phyloP scores from a whole-genome alignment of 257 asterid genomes.

The Capsicum pubescens region DNA sequence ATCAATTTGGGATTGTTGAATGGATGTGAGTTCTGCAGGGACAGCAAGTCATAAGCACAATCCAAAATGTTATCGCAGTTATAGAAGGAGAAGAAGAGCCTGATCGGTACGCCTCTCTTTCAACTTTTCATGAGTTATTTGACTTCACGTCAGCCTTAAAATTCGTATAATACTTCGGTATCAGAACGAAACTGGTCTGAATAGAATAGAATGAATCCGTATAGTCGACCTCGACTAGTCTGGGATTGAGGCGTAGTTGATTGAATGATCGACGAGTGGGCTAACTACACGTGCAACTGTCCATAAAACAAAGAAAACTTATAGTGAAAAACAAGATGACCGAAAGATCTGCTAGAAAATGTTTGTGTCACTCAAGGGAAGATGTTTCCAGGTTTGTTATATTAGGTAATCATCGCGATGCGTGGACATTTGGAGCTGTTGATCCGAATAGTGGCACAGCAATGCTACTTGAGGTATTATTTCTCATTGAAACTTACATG shows the following conservation, averaged over 20 bases:
- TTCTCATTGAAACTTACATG: not conserved
- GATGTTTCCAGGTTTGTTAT: conserved; percentile 60
- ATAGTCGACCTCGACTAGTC: not conserved
- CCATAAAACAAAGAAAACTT: not conserved
- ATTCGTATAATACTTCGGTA: not conserved
- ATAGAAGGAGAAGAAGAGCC: conserved; percentile 87
- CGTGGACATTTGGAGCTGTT: conserved; percentile 94
- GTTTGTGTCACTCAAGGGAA: conserved; percentile 31
- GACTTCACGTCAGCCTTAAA: not conserved
- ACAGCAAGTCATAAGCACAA: conserved; percentile 70
- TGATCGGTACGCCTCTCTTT: conserved; percentile 54
- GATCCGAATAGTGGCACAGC: conserved; percentile 97
- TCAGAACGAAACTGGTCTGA: not conserved
- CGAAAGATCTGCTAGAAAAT: not conserved
- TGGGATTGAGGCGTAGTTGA: not conserved
- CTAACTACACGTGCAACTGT: not conserved
- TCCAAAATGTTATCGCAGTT: conserved; percentile 84
- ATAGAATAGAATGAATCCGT: not conserved
- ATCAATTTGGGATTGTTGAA: conserved; percentile 9
- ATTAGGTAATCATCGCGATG: conserved; percentile 92
- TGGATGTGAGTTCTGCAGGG: conserved; percentile 60
- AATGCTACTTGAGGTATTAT: conserved; percentile 73
- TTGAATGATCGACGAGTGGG: not conserved
- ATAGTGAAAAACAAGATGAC: not conserved
- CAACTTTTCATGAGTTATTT: conserved; percentile 8